A percentile compares a stretch with the other conserved stretches of the same genome.
phyloP scores from a whole-genome alignment of 306 rosid genomes.

The Oxytropis ochrocephala region DNA sequence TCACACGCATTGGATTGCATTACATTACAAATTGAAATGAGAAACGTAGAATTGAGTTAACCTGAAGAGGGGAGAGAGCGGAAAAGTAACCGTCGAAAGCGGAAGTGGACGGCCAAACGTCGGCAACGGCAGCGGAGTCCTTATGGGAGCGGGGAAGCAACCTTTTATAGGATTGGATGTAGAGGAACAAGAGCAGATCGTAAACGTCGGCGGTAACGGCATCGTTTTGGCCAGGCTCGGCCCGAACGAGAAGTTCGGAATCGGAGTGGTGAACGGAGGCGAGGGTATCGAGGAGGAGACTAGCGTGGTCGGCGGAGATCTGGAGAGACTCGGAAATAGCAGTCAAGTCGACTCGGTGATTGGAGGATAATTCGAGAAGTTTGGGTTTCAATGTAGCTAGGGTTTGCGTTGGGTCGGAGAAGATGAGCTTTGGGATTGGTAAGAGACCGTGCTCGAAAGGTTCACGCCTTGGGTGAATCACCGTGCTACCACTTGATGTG shows the following conservation, averaged over 20 bases:
- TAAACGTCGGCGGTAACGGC: constrained; percentile 54
- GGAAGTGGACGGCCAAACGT: constrained; percentile 97
- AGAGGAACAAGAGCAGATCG: constrained; percentile 76
- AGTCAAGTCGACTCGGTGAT: constrained; percentile 43
- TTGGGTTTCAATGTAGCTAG: constrained; percentile 64
- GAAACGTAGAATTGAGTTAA: constrained; percentile 25
- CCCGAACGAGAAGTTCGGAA: constrained; percentile 57
- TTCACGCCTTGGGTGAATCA: constrained; percentile 76
- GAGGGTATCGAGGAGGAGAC: constrained; percentile 70
- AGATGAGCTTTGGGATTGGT: constrained; percentile 73
- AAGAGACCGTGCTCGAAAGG: constrained; percentile 89
- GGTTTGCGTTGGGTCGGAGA: constrained; percentile 85
- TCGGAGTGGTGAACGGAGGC: constrained; percentile 68
- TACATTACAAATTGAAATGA: not conserved
- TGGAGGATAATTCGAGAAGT: constrained; percentile 43
- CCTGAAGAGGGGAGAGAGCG: constrained; percentile 98
- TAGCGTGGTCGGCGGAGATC: constrained; percentile 81
- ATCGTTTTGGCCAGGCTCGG: constrained; percentile 39
- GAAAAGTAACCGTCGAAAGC: constrained; percentile 97
- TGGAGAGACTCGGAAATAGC: constrained; percentile 66
- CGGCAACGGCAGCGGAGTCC: constrained; percentile 88
- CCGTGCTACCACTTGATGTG: constrained; percentile 35
- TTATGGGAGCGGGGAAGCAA: constrained; percentile 82
- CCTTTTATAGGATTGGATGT: constrained; percentile 88
- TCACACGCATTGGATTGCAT: not conserved